Base-by-base conservation (phyloP, 139 green algal genomes). In the Prasinococcaceae sp. region DNA sequence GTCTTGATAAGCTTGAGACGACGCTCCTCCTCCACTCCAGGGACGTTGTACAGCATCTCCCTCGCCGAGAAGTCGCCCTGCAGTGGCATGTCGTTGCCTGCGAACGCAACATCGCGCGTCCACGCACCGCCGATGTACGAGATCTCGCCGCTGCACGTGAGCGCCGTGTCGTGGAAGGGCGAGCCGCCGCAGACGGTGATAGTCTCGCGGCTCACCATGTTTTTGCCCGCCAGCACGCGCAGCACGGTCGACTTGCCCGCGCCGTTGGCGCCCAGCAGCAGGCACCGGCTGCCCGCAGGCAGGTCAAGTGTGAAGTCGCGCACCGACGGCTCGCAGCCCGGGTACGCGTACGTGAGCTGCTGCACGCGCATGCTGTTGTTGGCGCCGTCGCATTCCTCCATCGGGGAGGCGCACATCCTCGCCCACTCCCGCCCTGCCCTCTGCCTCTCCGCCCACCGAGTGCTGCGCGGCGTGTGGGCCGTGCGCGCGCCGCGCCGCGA, bases 51-150 rank as follows among this genome's bases (percentile, higher is more conserved):
- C 17, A 97, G 79, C 83, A 97, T 95, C 33, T 82, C 49, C 1
- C 46, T 32, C 0, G 88, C 88, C 12, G 83, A 77, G 58, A 97
- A 90, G 61, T 96, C 88, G 17, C 83, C 86, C 65, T 84, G 61
- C 38, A 96, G 62, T 5, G 88, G 84, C 4, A 97, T 64, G 53
- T 71, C 73, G 54, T 32, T 50, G 5, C 47, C 51, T 56, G 62
- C 88, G 61, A 94, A 94, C 9, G 88, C 90, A 24, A 97, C 70
- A 68, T 95, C 84, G 0, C 83, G 65, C 45, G 80, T 77, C 90
- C 90, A 98, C 58, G 81, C 89, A 40, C 88, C 86, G 1, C 90
- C 90, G 23, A 98, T 59, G 56, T 98, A 98, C 2, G 79, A 62
- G 19, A 98, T 65, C 1, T 77, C 60, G 2, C 89, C 89, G 26